Evolutionary conservation across 2,329 filamentous ascomycete genomes (phyloP), one percentile per base, ranked within the genome.

Genomic region (Falciphora oryzae): DNA sequence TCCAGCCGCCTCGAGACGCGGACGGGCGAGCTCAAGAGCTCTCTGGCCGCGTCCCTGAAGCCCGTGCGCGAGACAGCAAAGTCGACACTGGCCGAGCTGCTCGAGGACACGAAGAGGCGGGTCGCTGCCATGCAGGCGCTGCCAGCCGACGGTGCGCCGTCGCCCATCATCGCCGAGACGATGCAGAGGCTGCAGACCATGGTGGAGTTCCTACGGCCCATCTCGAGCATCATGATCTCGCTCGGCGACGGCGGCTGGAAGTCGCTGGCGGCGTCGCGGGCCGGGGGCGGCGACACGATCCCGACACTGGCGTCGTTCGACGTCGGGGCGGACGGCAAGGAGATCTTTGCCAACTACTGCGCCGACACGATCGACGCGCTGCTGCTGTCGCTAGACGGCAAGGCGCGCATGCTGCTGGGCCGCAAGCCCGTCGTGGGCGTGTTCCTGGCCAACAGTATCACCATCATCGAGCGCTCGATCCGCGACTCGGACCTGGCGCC

Each of bases 51-150:
- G 64, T 91, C 92, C 11, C 80, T 98, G 18, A 93, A 95, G 70
- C 95, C 95, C 0, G 86, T 98, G 14, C 87, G 93, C 27, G 94
- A 97, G 73, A 98, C 94, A 0, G 94, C 92, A 56, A 97, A 97
- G 74, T 83, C 85, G 1, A 97, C 94, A 0, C 81, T 99, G 22
- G 84, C 86, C 13, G 92, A 94, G 71, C 80, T 99, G 28, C 80
- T 98, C 2, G 92, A 95, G 35, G 93, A 97, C 69, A 92, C 89
- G 22, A 89, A 88, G 70, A 87, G 87, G 57, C 90, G 86, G 68
- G 85, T 92, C 35, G 81, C 82, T 64, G 79, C 77, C 31, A 80
- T 96, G 64, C 83, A 89, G 64, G 80, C 84, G 14, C 78, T 98
- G 10, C 92, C 94, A 0, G 76, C 84, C 7, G 93, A 98, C 75